Evolutionary conservation across 108 stramenopile species (phyloP).

Genomic region (Nitzschia putrida): DNA sequence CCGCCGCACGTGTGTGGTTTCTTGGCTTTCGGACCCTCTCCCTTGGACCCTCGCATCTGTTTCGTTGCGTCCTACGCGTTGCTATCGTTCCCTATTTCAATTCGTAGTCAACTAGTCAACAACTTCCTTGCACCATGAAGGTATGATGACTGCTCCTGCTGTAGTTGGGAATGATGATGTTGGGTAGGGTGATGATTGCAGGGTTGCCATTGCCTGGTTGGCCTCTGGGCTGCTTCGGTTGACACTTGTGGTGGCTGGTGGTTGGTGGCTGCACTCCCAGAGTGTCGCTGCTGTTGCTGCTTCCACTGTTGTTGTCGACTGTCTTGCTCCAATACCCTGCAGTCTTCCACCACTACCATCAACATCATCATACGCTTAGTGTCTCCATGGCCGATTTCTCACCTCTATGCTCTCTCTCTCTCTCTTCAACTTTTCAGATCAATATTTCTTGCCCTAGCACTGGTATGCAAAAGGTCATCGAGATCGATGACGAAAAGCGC

Average conservation of each 20-base stretch:
- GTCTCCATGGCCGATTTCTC: not conserved
- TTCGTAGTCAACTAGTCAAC: not conserved
- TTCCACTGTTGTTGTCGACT: too few relatives aligned
- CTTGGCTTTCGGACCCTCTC: not conserved
- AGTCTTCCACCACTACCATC: not conserved
- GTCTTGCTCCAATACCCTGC: too few relatives aligned
- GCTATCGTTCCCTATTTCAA: not conserved
- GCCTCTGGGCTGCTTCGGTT: too few relatives aligned
- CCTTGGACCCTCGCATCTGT: not conserved
- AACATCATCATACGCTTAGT: not conserved
- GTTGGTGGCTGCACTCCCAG: too few relatives aligned
- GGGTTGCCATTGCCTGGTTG: too few relatives aligned
- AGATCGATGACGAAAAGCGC: slow-evolving; percentile 98
- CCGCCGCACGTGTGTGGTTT: slow-evolving; percentile 13
- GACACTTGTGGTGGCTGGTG: too few relatives aligned
- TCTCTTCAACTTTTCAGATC: slow-evolving; percentile 67
- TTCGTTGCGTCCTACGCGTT: not conserved
- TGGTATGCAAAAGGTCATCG: slow-evolving; percentile 96
- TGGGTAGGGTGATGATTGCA: not conserved
- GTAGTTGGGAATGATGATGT: not conserved
- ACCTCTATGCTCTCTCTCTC: not conserved
- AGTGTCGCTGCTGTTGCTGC: too few relatives aligned
- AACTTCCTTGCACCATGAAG: slow-evolving; percentile 10
- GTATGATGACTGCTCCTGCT: slow-evolving; percentile 1
- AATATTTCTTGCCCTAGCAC: slow-evolving; percentile 98